phyloP scores from a whole-genome alignment of 306 rosid genomes.

The Prunus davidiana region DNA sequence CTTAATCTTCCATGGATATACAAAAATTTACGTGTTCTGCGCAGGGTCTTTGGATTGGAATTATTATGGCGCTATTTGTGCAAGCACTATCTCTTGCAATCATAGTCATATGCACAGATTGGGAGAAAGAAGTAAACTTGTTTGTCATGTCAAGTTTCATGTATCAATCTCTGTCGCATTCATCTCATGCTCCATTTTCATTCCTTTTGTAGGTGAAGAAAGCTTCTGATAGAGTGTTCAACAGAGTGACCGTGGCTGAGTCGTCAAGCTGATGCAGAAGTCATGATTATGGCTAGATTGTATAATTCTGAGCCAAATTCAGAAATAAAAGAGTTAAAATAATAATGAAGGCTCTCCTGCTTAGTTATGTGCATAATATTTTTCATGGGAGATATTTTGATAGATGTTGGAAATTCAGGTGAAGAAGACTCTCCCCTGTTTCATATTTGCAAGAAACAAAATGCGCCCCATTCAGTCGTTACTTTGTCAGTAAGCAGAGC shows the following conservation, averaged over 20 bases:
- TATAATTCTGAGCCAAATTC: too few relatives aligned
- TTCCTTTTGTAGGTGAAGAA: constrained; percentile 28
- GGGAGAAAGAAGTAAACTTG: constrained; percentile 25
- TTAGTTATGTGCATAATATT: too few relatives aligned
- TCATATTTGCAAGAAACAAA: too few relatives aligned
- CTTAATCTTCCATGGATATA: neutral
- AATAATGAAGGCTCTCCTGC: too few relatives aligned
- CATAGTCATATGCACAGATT: constrained; percentile 19
- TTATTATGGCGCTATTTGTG: constrained; percentile 20
- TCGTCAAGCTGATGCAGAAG: neutral
- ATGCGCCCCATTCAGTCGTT: too few relatives aligned
- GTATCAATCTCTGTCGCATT: neutral
- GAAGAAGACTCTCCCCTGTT: too few relatives aligned
- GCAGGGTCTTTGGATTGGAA: constrained; percentile 39
- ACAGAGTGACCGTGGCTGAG: neutral
- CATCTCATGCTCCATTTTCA: neutral
- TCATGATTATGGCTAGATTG: too few relatives aligned
- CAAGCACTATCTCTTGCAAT: constrained; percentile 20
- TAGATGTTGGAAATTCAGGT: too few relatives aligned
- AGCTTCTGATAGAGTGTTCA: constrained; percentile 27
- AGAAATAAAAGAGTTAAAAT: too few relatives aligned
- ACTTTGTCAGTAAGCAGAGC: too few relatives aligned
- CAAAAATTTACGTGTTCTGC: neutral
- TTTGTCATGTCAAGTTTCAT: neutral
- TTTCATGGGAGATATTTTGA: too few relatives aligned